phyloP scores from a whole-genome alignment of 2,329 filamentous ascomycete genomes.

The Neonectria punicea region DNA sequence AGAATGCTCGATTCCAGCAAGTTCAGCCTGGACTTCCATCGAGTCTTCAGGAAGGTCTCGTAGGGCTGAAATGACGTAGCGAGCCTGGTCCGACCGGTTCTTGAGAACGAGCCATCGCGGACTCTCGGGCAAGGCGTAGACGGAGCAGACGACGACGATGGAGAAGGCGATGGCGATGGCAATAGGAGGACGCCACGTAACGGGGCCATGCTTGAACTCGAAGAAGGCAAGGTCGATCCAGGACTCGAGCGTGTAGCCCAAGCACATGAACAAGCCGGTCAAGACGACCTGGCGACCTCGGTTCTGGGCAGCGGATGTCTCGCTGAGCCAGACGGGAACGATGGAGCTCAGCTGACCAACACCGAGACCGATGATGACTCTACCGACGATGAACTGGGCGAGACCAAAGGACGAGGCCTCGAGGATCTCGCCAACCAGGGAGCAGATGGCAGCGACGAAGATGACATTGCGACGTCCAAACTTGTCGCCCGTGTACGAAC shows the following conservation, averaged over 20 bases:
- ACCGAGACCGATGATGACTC: constrained; percentile 63
- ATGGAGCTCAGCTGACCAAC: constrained; percentile 64
- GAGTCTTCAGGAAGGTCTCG: constrained; percentile 50
- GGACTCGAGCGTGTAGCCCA: constrained; percentile 51
- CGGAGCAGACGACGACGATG: constrained; percentile 43
- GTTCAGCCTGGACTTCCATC: constrained; percentile 52
- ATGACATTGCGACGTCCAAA: constrained; percentile 66
- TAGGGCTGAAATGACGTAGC: constrained; percentile 49
- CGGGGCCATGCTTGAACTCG: constrained; percentile 41
- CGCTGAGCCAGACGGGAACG: constrained; percentile 64
- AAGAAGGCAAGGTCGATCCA: constrained; percentile 58
- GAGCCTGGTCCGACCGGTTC: constrained; percentile 44
- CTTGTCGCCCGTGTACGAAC: constrained; percentile 62
- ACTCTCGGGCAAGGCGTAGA: constrained; percentile 50
- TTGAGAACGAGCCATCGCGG: constrained; percentile 50
- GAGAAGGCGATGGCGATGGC: constrained; percentile 47
- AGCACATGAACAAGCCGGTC: constrained; percentile 61
- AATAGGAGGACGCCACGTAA: constrained; percentile 48
- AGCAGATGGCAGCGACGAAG: constrained; percentile 62
- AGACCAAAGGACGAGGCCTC: constrained; percentile 61
- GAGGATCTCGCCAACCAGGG: constrained; percentile 62
- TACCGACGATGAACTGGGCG: constrained; percentile 50
- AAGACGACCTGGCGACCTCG: constrained; percentile 59
- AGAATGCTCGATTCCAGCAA: constrained; percentile 58
- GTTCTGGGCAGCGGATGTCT: constrained; percentile 59